phyloP scores from a whole-genome alignment of 495 filamentous ascomycete genomes.

The Aspergillus kassunensis region DNA sequence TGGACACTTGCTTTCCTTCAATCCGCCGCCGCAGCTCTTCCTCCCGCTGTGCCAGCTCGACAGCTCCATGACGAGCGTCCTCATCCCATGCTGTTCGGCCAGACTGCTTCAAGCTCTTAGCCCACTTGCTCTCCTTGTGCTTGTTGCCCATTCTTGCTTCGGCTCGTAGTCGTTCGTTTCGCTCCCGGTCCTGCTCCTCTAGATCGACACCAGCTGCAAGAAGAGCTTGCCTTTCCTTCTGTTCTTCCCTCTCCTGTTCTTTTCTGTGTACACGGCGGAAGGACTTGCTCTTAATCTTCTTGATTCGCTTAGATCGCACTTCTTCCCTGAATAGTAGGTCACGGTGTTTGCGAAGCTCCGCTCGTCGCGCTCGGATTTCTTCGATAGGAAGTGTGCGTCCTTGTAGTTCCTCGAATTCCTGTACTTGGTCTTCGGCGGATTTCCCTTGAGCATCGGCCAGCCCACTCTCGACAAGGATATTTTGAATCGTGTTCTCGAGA shows the following conservation, averaged over 20 bases:
- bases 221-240: conserved; percentile 67
- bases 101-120: conserved; percentile 77
- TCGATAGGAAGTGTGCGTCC: conserved; percentile 60
- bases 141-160: conserved; percentile 85
- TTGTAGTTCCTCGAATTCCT: conserved; percentile 66
- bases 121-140: conserved; percentile 92
- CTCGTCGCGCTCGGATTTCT: conserved; percentile 69
- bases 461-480: conserved; percentile 85
- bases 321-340: conserved; percentile 92
- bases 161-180: conserved; percentile 73
- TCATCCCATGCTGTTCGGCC: conserved; percentile 77
- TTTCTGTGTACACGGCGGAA: conserved; percentile 90
- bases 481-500: conserved; percentile 77
- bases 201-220: conserved; percentile 62
- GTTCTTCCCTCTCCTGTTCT: conserved; percentile 67
- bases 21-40: conserved; percentile 83
- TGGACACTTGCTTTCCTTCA: conserved; percentile 64
- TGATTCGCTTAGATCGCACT: conserved; percentile 81
- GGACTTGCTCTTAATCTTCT: conserved; percentile 96
- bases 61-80: conserved; percentile 69
- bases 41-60: conserved; percentile 77
- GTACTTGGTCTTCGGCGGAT: conserved; percentile 59
- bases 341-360: conserved; percentile 72
- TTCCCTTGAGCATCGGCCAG: conserved; percentile 57
- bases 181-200: conserved; percentile 75